A percentile compares a stretch with the other conserved stretches of the same genome.
These are phyloP conservation scores for Rheum nobile DNA, from an alignment of 148 eudicot genomes.

Conservation along the genomic window DNA sequence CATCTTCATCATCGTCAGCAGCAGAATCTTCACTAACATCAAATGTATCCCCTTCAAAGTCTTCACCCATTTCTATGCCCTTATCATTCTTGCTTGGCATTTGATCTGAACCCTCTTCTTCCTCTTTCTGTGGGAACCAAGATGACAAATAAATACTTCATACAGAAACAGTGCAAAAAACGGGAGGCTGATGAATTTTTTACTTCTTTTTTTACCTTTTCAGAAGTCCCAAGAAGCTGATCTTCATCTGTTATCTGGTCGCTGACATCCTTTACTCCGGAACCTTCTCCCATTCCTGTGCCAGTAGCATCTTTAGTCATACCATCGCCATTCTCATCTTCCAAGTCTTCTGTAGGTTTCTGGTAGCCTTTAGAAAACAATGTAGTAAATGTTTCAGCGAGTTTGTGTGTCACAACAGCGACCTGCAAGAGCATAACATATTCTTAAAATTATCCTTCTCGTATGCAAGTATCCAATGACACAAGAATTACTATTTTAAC, in stretches of 20 bases:
- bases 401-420: slow-evolving; percentile 47
- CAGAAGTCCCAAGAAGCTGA: slow-evolving; percentile 71
- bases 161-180: neutral
- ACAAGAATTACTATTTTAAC: neutral
- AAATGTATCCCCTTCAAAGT: slow-evolving; percentile 46
- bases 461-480: neutral
- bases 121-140: slow-evolving; percentile 45
- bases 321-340: slow-evolving; percentile 30
- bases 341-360: slow-evolving; percentile 40
- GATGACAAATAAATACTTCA: neutral
- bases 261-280: slow-evolving; percentile 71
- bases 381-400: slow-evolving; percentile 57
- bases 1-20: slow-evolving; percentile 32
- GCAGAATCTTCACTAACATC: slow-evolving; percentile 84
- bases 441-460: neutral
- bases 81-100: slow-evolving; percentile 50
- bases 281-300: slow-evolving; percentile 97
- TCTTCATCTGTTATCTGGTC: slow-evolving; percentile 82
- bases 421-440: slow-evolving; percentile 25
- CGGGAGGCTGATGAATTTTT: neutral
- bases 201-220: slow-evolving; percentile 35
- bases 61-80: slow-evolving; percentile 81
- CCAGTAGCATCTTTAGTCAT: slow-evolving; percentile 61
- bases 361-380: slow-evolving; percentile 81
- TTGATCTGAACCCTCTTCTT: slow-evolving; percentile 39